Conservation (phyloP, 495 filamentous ascomycete genomes). For the Achaetomiella virescens region DNA sequence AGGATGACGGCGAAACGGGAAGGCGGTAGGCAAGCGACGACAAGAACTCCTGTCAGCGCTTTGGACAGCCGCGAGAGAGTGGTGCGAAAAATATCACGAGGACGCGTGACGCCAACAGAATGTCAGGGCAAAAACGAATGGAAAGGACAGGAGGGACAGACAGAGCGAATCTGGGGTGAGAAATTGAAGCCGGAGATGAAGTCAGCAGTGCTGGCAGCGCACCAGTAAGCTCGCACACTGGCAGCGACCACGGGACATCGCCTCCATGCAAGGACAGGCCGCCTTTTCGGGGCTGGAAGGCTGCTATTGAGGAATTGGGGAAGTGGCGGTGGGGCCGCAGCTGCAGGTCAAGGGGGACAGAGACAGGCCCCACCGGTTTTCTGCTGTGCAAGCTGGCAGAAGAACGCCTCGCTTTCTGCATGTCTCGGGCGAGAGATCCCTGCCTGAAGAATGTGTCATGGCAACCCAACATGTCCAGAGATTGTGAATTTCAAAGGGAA, state of each 20-base stretch:
- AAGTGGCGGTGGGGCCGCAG: slow-evolving; percentile 4
- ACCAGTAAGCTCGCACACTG: background rate
- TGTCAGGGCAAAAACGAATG: slow-evolving; percentile 5
- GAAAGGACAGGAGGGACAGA: slow-evolving; percentile 8
- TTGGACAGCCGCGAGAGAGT: background rate
- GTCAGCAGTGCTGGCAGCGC: slow-evolving; percentile 23
- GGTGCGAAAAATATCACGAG: background rate
- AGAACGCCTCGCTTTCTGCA: too few relatives aligned
- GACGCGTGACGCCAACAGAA: slow-evolving; percentile 6
- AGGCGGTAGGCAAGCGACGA: background rate
- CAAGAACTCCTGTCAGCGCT: too few relatives aligned
- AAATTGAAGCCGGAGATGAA: slow-evolving; percentile 31
- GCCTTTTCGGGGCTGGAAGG: background rate
- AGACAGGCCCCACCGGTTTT: background rate
- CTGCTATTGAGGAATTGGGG: background rate
- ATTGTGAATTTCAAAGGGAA: too few relatives aligned
- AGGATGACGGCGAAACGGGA: background rate
- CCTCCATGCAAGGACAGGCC: background rate
- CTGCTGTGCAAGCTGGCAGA: background rate
- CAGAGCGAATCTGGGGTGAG: slow-evolving; percentile 8
- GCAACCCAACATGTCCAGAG: too few relatives aligned
- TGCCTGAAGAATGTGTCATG: too few relatives aligned
- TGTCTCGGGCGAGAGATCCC: too few relatives aligned
- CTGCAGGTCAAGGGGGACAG: slow-evolving; percentile 6
- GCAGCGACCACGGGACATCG: background rate